A percentile compares a stretch with the other conserved stretches of the same genome.
Evolutionary conservation across 148 eudicot species (phyloP).

Genomic region (Beta vulgaris): DNA sequence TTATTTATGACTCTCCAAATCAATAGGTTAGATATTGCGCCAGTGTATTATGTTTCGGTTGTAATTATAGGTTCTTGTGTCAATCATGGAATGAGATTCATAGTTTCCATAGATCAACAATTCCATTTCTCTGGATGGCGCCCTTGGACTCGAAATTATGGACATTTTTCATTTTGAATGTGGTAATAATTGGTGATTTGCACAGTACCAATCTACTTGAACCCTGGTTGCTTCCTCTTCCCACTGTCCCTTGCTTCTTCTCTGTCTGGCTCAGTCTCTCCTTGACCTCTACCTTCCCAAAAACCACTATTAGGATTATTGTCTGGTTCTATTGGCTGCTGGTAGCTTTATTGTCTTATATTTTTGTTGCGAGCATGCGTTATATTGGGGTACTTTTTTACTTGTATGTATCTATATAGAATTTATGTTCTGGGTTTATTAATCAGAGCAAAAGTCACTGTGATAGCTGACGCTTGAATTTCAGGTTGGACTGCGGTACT

Average conservation of each 20-base stretch:
- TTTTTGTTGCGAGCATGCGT: background rate
- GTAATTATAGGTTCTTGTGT: background rate
- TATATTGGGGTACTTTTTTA: background rate
- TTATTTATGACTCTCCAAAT: background rate
- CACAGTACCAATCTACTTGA: background rate
- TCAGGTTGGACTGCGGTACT: conserved; percentile 89
- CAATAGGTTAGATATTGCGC: background rate
- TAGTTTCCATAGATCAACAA: background rate
- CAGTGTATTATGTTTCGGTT: background rate
- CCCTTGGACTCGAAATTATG: background rate
- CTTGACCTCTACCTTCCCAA: too few relatives aligned
- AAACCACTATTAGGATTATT: background rate
- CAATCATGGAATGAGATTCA: background rate
- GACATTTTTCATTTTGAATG: background rate
- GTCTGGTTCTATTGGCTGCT: background rate
- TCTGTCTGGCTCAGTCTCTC: background rate
- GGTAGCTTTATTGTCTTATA: background rate
- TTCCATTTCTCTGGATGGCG: background rate
- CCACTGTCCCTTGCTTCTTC: background rate
- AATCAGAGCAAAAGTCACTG: background rate
- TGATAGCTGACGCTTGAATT: conserved; percentile 18
- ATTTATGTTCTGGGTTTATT: background rate
- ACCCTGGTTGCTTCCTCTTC: background rate
- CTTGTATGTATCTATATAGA: background rate
- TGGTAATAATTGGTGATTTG: background rate